A percentile compares a stretch with the other conserved stretches of the same genome.
phyloP scores from a whole-genome alignment of 2,329 filamentous ascomycete species.

The Aspergillus flavus region DNA sequence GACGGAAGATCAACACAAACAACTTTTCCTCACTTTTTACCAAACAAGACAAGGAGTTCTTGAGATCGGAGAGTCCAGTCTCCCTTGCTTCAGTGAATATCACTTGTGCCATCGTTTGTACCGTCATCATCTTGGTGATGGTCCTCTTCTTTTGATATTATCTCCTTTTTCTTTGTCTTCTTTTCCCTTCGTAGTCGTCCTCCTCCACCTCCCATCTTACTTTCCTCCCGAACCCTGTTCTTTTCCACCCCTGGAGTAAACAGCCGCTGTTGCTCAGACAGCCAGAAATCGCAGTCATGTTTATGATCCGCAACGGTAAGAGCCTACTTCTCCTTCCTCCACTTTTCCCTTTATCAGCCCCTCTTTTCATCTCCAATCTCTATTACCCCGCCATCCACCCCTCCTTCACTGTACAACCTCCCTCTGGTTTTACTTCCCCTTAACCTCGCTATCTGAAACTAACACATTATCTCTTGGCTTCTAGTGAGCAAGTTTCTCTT shows the following conservation, averaged over 20 bases:
- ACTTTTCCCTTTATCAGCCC: conserved; percentile 6
- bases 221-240: conserved; percentile 9
- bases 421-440: neutral
- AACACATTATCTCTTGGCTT: conserved; percentile 12
- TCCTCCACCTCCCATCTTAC: neutral
- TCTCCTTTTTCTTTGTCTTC: neutral
- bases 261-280: conserved; percentile 27
- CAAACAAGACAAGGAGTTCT: neutral
- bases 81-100: neutral
- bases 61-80: neutral
- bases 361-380: conserved; percentile 6
- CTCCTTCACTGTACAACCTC: conserved; percentile 12
- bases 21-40: conserved; percentile 20
- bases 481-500: conserved; percentile 92
- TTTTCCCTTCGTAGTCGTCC: neutral
- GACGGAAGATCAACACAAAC: conserved; percentile 26
- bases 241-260: conserved; percentile 16
- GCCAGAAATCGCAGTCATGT: conserved; percentile 47
- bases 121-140: neutral
- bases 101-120: neutral
- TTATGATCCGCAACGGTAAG: conserved; percentile 61
- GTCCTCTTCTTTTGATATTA: neutral
- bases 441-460: conserved; percentile 1
- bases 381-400: conserved; percentile 25
- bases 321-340: conserved; percentile 26